These are phyloP conservation scores for Annulohypoxylon maeteangense DNA, from an alignment of 495 filamentous ascomycete species.

Conservation along the genomic window DNA sequence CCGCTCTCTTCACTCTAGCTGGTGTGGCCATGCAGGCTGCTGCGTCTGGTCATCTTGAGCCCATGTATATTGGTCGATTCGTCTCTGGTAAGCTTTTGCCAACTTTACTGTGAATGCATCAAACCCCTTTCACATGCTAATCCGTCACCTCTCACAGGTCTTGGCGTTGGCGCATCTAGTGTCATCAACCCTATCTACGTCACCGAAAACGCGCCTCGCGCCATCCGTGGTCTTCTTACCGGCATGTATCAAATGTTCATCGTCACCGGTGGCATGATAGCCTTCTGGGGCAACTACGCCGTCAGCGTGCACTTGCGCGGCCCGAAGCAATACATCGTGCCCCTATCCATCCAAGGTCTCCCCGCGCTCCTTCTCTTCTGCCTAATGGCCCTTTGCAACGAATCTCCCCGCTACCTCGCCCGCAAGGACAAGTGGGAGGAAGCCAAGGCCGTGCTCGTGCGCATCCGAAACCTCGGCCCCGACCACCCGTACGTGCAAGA, in stretches of 20 bases:
- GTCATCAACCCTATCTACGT: conserved; percentile 69
- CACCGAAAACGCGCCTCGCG: conserved; percentile 74
- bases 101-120: neutral
- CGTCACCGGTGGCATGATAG: conserved; percentile 71
- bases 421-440: conserved; percentile 76
- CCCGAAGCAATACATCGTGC: conserved; percentile 70
- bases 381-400: conserved; percentile 70
- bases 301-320: conserved; percentile 63
- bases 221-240: conserved; percentile 75
- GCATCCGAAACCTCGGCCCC: conserved; percentile 64
- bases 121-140: neutral
- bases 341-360: conserved; percentile 72
- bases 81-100: conserved; percentile 62
- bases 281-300: conserved; percentile 71
- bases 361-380: conserved; percentile 68
- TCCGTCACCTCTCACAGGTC: conserved; percentile 46
- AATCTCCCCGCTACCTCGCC: conserved; percentile 77
- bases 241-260: conserved; percentile 78
- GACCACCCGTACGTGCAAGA: conserved; percentile 72
- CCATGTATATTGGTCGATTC: conserved; percentile 74
- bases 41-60: conserved; percentile 56
- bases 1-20: conserved; percentile 51
- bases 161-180: conserved; percentile 69
- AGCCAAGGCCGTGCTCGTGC: conserved; percentile 63
- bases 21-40: conserved; percentile 56